Base-by-base conservation (phyloP, 176 grass and related monocot genomes). In the Carex scoparia region DNA sequence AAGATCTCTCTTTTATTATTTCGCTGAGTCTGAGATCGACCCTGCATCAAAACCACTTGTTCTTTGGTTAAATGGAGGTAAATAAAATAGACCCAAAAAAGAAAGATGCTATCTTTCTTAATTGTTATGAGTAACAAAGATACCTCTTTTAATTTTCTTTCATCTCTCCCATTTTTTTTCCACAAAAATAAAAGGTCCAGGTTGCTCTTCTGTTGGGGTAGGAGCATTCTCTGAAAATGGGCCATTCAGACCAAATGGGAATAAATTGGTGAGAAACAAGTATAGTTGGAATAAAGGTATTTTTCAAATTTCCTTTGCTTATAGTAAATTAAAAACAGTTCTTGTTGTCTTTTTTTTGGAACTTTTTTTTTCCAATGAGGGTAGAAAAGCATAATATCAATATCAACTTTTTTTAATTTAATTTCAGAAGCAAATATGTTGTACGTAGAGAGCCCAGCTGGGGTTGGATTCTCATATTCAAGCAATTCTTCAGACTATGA, bases 61-160 rank as follows among this genome's bases (percentile, higher is more conserved):
- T 75, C 95, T 98, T 88, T 98, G 95, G 95, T 84, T 98, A 61
- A 98, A 98, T 62, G 95, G 95, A 98, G 95, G 95, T 98, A 90
- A 85, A 54, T 19, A 74, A 90, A 85, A 54, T 19, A 74, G 33
- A 48, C 31, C 15, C 18, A 51, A 46, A 3, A 42, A 73, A 73
- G 1, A 14, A 68, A 68, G 12, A 37, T 68, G 32, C 4, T 37
- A 68, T 35, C 28, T 46, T 35, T 35, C 3, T 32, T 16, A 68
- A 32, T 68, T 37, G 65, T 68, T 35, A 35, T 35, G 23, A 23
- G 23, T 23, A 23, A 23, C 23, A 23, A 23, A 23, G 23, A 23
- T 23, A 23, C 23, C 23, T 23, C 23, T 23, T 23, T 23, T 51
- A 11, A 51, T 51, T 49, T 84, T 8, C 15, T 4, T 74, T 77